These are phyloP conservation scores for Eutypa lata DNA, from an alignment of 2,329 filamentous ascomycete genomes.

Conservation along the genomic window DNA sequence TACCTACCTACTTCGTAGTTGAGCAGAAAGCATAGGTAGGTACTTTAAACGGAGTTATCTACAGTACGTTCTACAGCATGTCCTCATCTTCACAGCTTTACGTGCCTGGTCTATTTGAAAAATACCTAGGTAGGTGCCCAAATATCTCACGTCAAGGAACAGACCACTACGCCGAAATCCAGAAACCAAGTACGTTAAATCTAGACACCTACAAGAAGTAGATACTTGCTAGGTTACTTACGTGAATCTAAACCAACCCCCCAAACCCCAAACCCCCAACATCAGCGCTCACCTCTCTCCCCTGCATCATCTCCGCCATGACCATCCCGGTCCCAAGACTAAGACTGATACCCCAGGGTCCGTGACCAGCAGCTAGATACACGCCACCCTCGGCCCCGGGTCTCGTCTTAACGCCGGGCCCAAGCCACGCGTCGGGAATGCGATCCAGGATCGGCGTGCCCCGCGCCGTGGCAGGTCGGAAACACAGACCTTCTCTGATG, in stretches of 20 bases:
- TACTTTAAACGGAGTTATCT: too few species aligned
- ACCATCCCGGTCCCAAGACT: constrained; percentile 67
- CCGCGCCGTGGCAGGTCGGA: constrained; percentile 64
- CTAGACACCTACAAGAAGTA: too few species aligned
- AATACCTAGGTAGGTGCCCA: too few species aligned
- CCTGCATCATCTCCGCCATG: constrained; percentile 67
- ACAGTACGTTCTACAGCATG: too few species aligned
- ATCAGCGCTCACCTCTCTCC: constrained; percentile 55
- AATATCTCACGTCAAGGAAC: too few species aligned
- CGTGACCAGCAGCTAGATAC: constrained; percentile 69
- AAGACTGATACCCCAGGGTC: constrained; percentile 69
- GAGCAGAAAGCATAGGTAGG: too few species aligned
- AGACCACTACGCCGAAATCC: too few species aligned
- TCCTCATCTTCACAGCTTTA: too few species aligned
- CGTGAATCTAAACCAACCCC: neutral
- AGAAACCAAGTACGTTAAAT: too few species aligned
- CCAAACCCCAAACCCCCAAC: constrained; percentile 46
- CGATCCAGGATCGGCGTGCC: constrained; percentile 63
- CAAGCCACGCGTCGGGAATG: constrained; percentile 55
- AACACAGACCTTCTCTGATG: constrained; percentile 66
- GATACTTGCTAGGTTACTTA: too few species aligned
- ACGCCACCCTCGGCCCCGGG: constrained; percentile 55
- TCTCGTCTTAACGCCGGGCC: constrained; percentile 40
- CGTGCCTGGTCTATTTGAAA: too few species aligned
- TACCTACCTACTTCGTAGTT: too few species aligned